Evolutionary conservation across 2,329 filamentous ascomycete species (phyloP), one percentile per base, ranked within the genome.

Genomic region (Dactylonectria estremocensis): DNA sequence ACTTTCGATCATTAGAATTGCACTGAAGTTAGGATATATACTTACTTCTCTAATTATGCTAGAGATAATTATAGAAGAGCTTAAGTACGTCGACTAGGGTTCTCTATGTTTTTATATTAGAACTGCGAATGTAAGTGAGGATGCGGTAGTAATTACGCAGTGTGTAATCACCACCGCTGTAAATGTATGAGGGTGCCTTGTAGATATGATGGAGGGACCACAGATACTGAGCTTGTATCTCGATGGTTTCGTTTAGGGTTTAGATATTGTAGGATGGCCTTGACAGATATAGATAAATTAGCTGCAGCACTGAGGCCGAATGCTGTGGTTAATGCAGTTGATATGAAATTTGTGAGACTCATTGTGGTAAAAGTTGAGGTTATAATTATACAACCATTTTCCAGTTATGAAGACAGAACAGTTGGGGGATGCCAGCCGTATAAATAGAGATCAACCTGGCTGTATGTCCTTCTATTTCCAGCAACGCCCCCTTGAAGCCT

Each of bases 21-120:
- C 18, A 53, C 50, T 13, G 14, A 40, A 54, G 35, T 9, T 22
- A 54, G 52, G 33, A 40, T 54, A 22, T 54, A 2, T 13, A 54
- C 33, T 54, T 40, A 54, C 52, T 54, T 54, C 33, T 54, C 31
- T 54, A 37, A 40, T 54, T 9, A 54, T 54, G 18, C 52, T 54
- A 6, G 33, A 22, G 5, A 48, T 5, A 11, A 48, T 48, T 5
- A 48, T 48, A 11, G 18, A 48, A 48, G 18, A 48, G 45, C 45
- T 54, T 16, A 54, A 4, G 52, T 40, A 54, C 6, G 18, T 54
- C 13, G 13, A 37, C 52, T 9, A 54, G n/a, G 33, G 33, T 13
- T 54, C 33, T 54, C 33, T 9, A 37, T 22, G 7, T 54, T 54
- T 31, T 54, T 54, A 13, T 13, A 54, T 54, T 9, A 54, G 52